A percentile compares a stretch with the other conserved stretches of the same genome.
Evolutionary conservation across 148 eudicot genomes (phyloP).

Genomic region (Agrostemma githago): DNA sequence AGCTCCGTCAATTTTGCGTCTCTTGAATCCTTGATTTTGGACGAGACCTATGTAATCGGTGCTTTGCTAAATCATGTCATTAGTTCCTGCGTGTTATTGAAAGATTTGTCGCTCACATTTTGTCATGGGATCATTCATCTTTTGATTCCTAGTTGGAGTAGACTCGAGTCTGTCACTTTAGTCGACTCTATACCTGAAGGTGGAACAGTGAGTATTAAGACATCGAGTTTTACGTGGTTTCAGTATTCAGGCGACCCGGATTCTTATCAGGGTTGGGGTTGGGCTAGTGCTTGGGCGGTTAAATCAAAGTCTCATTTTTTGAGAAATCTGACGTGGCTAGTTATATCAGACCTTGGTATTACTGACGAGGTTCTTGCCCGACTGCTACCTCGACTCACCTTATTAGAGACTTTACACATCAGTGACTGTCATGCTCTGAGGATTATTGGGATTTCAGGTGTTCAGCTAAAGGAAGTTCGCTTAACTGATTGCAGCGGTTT

Average conservation of each 20-base stretch:
- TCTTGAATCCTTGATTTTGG: background rate
- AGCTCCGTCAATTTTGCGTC: too few species aligned
- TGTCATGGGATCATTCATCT: background rate
- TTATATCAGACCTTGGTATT: background rate
- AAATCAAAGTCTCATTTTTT: background rate
- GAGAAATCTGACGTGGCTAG: background rate
- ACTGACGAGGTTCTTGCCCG: background rate
- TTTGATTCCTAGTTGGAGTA: background rate
- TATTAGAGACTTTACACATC: background rate
- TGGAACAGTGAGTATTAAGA: background rate
- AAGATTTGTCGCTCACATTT: background rate
- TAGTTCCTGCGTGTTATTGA: background rate
- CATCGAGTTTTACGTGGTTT: background rate
- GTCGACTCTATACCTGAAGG: background rate
- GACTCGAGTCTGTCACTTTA: background rate
- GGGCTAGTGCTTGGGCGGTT: background rate
- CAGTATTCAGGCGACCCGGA: too few species aligned
- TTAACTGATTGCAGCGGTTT: slow-evolving; percentile 1
- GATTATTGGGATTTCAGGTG: background rate
- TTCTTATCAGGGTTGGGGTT: too few species aligned
- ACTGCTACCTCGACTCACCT: background rate
- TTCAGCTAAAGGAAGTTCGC: background rate
- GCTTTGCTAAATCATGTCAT: background rate
- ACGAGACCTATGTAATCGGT: background rate
- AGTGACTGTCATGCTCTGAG: background rate